Conservation (phyloP, 352 stramenopile species). For the Elongisporangium undulatum region DNA sequence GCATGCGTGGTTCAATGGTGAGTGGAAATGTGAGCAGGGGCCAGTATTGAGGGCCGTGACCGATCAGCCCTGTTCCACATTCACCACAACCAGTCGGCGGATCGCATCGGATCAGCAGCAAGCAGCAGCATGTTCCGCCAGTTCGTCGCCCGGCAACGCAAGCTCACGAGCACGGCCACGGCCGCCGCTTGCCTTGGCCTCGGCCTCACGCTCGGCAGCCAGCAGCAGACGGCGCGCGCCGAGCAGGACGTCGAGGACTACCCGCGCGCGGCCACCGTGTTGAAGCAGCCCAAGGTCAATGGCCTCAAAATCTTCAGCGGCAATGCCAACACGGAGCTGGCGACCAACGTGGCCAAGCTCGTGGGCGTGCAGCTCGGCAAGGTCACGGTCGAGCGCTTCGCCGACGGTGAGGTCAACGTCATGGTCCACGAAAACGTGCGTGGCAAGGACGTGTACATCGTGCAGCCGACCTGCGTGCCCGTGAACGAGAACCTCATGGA, state of each 20-base stretch:
- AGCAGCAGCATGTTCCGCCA: conserved; percentile 58
- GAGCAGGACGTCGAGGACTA: conserved; percentile 22
- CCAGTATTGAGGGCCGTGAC: not conserved
- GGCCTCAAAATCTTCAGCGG: conserved; percentile 98
- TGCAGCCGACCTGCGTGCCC: conserved; percentile 98
- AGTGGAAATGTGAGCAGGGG: no score
- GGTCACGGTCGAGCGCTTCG: conserved; percentile 97
- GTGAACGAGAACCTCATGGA: conserved; percentile 99
- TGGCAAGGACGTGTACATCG: conserved; percentile 99
- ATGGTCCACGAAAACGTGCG: conserved; percentile 99
- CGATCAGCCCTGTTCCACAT: not conserved
- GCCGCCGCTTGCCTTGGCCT: conserved; percentile 42
- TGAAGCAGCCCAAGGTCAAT: conserved; percentile 89
- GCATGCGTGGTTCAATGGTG: no score
- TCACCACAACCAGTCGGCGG: not conserved
- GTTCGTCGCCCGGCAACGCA: conserved; percentile 48
- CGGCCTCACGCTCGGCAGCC: conserved; percentile 35
- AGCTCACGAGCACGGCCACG: conserved; percentile 38
- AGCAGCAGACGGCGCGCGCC: conserved; percentile 18
- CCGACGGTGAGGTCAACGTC: conserved; percentile 99
- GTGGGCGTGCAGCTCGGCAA: conserved; percentile 97
- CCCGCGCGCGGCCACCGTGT: conserved; percentile 49
- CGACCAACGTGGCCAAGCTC: conserved; percentile 96
- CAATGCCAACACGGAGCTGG: conserved; percentile 96
- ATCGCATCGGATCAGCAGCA: not conserved